Base-by-base conservation (phyloP, 176 grass and related monocot genomes). In the Bromus sterilis region DNA sequence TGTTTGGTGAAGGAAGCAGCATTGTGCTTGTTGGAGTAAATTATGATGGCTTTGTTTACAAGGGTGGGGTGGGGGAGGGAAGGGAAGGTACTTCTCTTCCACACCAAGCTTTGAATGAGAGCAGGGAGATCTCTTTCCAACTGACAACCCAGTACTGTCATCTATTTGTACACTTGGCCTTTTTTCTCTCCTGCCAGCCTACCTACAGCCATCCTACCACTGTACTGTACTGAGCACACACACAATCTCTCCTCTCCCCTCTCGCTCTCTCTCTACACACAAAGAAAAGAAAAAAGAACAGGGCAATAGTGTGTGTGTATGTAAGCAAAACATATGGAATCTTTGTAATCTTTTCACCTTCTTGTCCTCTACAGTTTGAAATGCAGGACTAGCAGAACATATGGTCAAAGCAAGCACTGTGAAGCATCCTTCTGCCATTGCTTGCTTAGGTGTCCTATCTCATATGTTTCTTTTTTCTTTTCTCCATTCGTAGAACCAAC, bases 21-120 rank as follows among this genome's bases (percentile, higher is more conserved):
- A 80, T 56, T 80, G 70, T 85, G 77, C 84, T 84, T 89, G 76
- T 33, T 66, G 41, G 63, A 60, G 79, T 82, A 86, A 86, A 86
- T 58, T 79, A 83, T 42, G 74, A 44, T 83, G 67, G 58, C 79
- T 83, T 86, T 90, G 59, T 67, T 78, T 86, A 66, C 64, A 75
- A 86, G 57, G 57, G 35, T 78, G 48, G 55, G 56, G 66, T 6
- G 66, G 43, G 51, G 82, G 2, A 87, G 56, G 57, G 29, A 36
- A 43, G 66, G 80, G 26, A 86, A 90, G 84, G 87, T 97, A 87
- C 91, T 93, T 99, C 87, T 95, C 93, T 99, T 99, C 80, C 85
- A 93, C 91, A 93, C 83, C 94, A 97, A 91, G 86, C 86, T 93
- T 93, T 97, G 88, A 93, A 89, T 74, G 77, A 91, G 84, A 25